Evolutionary conservation across 805 yeast species (phyloP), one percentile per base, ranked within the genome.

Genomic region (Metschnikowia rubicola): DNA sequence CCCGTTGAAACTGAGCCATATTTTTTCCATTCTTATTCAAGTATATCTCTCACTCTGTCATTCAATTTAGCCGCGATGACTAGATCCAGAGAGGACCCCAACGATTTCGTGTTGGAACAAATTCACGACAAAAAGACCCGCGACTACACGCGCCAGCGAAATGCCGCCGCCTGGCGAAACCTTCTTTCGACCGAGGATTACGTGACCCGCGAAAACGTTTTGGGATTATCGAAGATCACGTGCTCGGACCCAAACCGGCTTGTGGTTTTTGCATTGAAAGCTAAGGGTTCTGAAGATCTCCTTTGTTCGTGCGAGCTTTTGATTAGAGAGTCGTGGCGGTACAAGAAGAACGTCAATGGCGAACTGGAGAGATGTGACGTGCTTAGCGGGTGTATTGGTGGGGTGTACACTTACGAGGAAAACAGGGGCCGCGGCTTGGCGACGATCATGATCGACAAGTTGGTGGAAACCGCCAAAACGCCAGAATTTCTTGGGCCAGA

Each of bases 391-490:
- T 67, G 74, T 43, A 61, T 73, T 34, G 76, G 77, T 12, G 74
- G 71, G 2, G 77, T 73, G 2, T 72, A 54, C 57, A 70, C 75
- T 3, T 65, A 63, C 41, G 66, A 66, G 4, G 66, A 63, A 36
- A 52, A 63, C 52, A 55, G 77, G 39, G 68, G 70, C 9, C 60
- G 64, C 36, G 75, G 76, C 0, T 63, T 61, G 44, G 75, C 73
- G 12, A 51, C 56, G 21, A 58, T 70, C 28, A 72, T 73, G 77
- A 57, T 70, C 28, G 72, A 70, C 49, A 61, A 65, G 50, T 47
- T 70, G 39, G 66, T 68, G 35, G 63, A 65, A 19, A 39, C 52
- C 21, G 54, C 62, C 26, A 60, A 60, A 47, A 35, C 29, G 4
- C 57, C 59, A 11, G 51, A 19, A 15, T 46, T 43, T 12, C 40